A percentile compares a stretch with the other conserved stretches of the same genome.
These are phyloP conservation scores for Yamadazyma dendronema DNA, from an alignment of 1,139 yeast genomes.

Conservation along the genomic window DNA sequence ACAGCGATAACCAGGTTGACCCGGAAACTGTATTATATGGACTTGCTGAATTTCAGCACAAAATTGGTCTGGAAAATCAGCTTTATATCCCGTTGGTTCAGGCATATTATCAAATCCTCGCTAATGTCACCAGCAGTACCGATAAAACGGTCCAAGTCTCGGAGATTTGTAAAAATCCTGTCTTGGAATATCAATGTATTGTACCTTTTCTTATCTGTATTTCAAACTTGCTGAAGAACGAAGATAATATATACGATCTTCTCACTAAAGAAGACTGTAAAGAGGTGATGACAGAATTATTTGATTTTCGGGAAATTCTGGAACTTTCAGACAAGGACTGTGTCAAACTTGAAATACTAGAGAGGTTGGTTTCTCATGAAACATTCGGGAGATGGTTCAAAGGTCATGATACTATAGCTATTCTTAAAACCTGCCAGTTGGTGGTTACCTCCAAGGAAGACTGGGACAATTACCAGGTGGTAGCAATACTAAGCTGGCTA, in stretches of 20 bases:
- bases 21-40: constrained; percentile 7
- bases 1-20: constrained; percentile 3
- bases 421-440: constrained; percentile 11
- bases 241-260: constrained; percentile 9
- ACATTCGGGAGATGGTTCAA: constrained; percentile 9
- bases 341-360: constrained; percentile 5
- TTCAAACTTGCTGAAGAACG: constrained; percentile 10
- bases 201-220: constrained; percentile 10
- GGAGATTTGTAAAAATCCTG: not conserved
- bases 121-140: constrained; percentile 18
- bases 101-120: constrained; percentile 22
- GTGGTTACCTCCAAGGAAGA: constrained; percentile 39
- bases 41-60: constrained; percentile 10
- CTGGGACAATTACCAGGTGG: constrained; percentile 54
- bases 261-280: constrained; percentile 4
- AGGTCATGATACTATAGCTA: constrained; percentile 14
- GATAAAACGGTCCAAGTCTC: not conserved
- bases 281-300: constrained; percentile 6
- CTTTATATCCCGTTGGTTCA: constrained; percentile 15
- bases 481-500: constrained; percentile 56
- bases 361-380: constrained; percentile 7
- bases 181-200: constrained; percentile 5
- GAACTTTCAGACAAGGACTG: constrained; percentile 7
- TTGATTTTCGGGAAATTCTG: constrained; percentile 3
- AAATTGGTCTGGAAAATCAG: constrained; percentile 6